Percentiles rank a stretch among this genome's conserved stretches.
Evolutionary conservation across 306 rosid species (phyloP).

Genomic region (Quillaja saponaria): DNA sequence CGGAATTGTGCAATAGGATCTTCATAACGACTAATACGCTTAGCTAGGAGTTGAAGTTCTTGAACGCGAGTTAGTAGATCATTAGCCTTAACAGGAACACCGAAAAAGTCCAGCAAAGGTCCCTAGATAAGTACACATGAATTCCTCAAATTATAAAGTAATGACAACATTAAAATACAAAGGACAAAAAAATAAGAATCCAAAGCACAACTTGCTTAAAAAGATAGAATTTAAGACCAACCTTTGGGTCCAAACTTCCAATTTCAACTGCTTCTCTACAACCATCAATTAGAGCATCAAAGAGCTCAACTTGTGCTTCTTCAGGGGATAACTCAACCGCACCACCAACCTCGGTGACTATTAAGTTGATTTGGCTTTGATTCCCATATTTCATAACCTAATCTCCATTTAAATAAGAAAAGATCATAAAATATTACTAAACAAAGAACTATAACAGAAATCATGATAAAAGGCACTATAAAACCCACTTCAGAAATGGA

Average conservation of each 20-base stretch:
- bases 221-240: constrained; percentile 35
- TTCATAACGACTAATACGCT: constrained; percentile 90
- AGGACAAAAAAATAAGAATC: constrained; percentile 19
- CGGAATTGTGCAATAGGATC: constrained; percentile 94
- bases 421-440: constrained; percentile 1
- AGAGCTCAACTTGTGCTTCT: constrained; percentile 76
- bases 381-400: constrained; percentile 96
- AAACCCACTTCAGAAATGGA: no score
- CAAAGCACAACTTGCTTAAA: constrained; percentile 12
- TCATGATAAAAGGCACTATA: constrained; percentile 9
- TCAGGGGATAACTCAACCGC: constrained; percentile 64
- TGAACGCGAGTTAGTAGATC: constrained; percentile 86
- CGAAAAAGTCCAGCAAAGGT: constrained; percentile 92
- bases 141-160: constrained; percentile 20
- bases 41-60: constrained; percentile 86
- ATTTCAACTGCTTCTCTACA: constrained; percentile 80
- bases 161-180: constrained; percentile 24
- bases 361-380: constrained; percentile 75
- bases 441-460: constrained; percentile 20
- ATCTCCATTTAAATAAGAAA: constrained; percentile 17
- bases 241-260: constrained; percentile 84
- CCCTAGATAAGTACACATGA: constrained; percentile 50
- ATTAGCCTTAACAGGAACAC: constrained; percentile 91
- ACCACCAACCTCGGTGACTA: constrained; percentile 86
- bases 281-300: constrained; percentile 79